Conservation (phyloP, 495 filamentous ascomycete genomes). For the Lepidopterella palustris region DNA sequence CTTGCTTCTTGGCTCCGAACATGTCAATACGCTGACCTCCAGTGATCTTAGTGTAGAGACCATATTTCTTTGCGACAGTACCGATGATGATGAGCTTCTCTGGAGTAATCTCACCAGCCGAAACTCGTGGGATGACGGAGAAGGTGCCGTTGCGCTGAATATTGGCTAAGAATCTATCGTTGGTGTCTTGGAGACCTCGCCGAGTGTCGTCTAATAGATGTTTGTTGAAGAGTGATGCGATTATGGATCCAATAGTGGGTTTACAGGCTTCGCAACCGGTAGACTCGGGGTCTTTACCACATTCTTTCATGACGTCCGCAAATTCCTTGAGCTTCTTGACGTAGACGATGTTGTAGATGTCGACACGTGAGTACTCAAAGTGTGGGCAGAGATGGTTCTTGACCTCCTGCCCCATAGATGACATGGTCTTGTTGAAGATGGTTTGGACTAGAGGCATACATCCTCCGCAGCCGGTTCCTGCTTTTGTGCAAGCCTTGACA, state of each 20-base stretch:
- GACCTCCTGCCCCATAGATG: conserved; percentile 82
- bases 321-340: conserved; percentile 75
- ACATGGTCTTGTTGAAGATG: conserved; percentile 92
- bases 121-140: conserved; percentile 78
- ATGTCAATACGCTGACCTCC: conserved; percentile 93
- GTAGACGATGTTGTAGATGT: conserved; percentile 85
- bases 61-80: conserved; percentile 80
- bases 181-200: conserved; percentile 87
- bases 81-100: conserved; percentile 87
- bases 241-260: conserved; percentile 77
- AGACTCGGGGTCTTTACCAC: conserved; percentile 65
- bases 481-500: conserved; percentile 91
- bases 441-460: conserved; percentile 89
- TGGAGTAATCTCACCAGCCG: conserved; percentile 85
- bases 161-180: conserved; percentile 88
- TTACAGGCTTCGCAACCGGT: conserved; percentile 93
- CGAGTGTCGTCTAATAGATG: conserved; percentile 71
- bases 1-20: conserved; percentile 91
- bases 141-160: conserved; percentile 94
- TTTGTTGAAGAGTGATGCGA: conserved; percentile 77
- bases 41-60: conserved; percentile 91
- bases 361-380: conserved; percentile 78
- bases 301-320: conserved; percentile 72
- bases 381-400: conserved; percentile 81
- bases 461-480: conserved; percentile 88